Conservation (phyloP, 352 stramenopile genomes). For the Phytophthora fragariae region DNA sequence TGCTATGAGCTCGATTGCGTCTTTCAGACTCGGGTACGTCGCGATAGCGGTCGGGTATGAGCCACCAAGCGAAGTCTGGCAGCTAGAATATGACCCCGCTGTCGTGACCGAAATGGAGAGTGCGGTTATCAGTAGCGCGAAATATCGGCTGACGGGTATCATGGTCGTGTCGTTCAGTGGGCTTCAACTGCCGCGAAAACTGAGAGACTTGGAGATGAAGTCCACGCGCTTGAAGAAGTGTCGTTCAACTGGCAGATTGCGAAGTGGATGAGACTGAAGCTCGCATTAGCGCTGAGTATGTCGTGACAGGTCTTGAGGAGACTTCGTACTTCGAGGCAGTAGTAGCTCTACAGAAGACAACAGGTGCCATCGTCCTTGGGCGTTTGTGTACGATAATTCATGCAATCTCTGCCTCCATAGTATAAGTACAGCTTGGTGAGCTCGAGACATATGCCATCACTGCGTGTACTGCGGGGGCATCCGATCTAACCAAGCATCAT, state of each 20-base stretch:
- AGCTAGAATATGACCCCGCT: slow-evolving; percentile 11
- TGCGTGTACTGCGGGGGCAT: background rate
- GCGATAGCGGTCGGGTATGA: slow-evolving; percentile 39
- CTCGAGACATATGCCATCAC: background rate
- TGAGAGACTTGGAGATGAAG: slow-evolving; percentile 6
- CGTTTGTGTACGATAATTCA: background rate
- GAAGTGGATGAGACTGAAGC: slow-evolving; percentile 5
- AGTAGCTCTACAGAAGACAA: background rate
- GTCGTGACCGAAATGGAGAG: slow-evolving; percentile 8
- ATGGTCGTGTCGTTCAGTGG: slow-evolving; percentile 19
- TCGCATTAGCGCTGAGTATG: no score
- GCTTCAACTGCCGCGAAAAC: slow-evolving; percentile 6
- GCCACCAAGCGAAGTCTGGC: slow-evolving; percentile 22
- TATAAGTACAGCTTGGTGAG: background rate
- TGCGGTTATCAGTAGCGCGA: slow-evolving; percentile 28
- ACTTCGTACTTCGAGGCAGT: background rate
- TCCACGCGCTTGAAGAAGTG: slow-evolving; percentile 5
- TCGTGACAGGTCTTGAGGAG: background rate
- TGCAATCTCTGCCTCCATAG: slow-evolving; percentile 10
- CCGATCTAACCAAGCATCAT: background rate
- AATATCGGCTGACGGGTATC: slow-evolving; percentile 24
- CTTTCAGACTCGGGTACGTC: slow-evolving; percentile 47
- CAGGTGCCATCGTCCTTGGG: background rate
- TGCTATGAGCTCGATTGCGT: slow-evolving; percentile 42
- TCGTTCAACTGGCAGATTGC: slow-evolving; percentile 19